These are phyloP conservation scores for Wallemia hederae DNA, from an alignment of 1,284 basidiomycete genomes.

Conservation along the genomic window DNA sequence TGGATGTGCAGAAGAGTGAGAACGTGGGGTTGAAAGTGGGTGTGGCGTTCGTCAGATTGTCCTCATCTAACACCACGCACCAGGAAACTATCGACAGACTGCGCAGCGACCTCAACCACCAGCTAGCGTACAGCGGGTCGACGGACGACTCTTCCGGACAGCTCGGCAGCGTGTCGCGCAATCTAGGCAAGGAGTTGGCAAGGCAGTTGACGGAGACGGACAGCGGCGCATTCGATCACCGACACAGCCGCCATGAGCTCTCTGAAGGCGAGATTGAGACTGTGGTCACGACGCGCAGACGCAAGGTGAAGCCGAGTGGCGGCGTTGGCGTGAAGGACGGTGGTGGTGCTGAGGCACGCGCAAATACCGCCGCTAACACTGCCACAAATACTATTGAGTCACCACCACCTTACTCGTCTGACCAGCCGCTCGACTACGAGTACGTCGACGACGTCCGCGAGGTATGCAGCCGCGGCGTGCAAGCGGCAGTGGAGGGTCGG, in stretches of 20 bases:
- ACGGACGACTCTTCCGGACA: not conserved
- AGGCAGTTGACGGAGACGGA: not conserved
- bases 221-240: not conserved
- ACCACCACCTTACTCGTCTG: not conserved
- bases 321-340: no score
- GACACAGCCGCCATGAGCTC: not conserved
- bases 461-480: not conserved
- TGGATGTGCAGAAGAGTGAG: not conserved
- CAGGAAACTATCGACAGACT: not conserved
- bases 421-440: not conserved
- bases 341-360: not conserved
- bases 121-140: not conserved
- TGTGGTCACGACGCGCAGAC: not conserved
- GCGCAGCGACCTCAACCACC: not conserved
- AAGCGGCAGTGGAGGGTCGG: not conserved
- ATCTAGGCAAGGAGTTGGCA: not conserved
- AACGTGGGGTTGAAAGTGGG: not conserved
- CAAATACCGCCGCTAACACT: not conserved
- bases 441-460: not conserved
- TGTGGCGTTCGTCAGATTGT: not conserved
- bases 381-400: not conserved
- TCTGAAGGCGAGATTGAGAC: not conserved
- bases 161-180: not conserved
- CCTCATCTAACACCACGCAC: not conserved
- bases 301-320: not conserved